Conservation (phyloP, 139 green algal species). For the Chlorella sp. region DNA sequence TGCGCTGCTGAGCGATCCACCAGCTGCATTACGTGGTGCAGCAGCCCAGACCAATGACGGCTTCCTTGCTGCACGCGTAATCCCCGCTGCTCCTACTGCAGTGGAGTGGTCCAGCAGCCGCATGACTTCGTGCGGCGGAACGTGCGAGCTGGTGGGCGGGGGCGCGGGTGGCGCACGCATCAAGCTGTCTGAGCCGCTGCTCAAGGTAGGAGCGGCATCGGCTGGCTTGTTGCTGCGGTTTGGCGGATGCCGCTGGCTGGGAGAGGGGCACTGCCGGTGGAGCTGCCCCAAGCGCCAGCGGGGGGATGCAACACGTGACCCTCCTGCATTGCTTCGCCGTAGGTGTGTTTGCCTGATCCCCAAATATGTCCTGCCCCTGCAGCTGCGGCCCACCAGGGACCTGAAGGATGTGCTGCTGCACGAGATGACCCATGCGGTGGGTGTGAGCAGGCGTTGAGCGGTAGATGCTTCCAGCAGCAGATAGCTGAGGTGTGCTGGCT, state of each 20-base stretch:
- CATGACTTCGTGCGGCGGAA: constrained; percentile 87
- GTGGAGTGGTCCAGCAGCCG: constrained; percentile 82
- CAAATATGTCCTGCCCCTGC: neutral
- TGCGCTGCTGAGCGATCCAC: neutral
- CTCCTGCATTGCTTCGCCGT: no score
- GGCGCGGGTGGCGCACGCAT: constrained; percentile 70
- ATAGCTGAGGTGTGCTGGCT: no score
- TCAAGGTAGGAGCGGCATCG: constrained; percentile 49
- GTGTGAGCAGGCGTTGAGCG: no score
- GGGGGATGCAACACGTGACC: neutral
- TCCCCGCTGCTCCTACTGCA: neutral
- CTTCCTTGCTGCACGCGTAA: neutral
- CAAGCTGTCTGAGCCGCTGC: constrained; percentile 79
- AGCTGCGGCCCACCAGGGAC: constrained; percentile 75
- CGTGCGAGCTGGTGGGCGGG: constrained; percentile 57
- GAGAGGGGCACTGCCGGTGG: no score
- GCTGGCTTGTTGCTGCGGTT: neutral
- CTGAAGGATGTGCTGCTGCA: constrained; percentile 88
- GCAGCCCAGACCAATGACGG: no score
- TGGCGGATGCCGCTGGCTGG: no score
- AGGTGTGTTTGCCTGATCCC: no score
- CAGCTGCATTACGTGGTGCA: neutral
- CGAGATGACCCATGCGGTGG: constrained; percentile 79
- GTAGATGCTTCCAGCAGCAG: no score
- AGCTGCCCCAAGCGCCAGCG: no score